Evolutionary conservation across 164 flowering plant species (phyloP).

Genomic region (Chimonanthus praecox): DNA sequence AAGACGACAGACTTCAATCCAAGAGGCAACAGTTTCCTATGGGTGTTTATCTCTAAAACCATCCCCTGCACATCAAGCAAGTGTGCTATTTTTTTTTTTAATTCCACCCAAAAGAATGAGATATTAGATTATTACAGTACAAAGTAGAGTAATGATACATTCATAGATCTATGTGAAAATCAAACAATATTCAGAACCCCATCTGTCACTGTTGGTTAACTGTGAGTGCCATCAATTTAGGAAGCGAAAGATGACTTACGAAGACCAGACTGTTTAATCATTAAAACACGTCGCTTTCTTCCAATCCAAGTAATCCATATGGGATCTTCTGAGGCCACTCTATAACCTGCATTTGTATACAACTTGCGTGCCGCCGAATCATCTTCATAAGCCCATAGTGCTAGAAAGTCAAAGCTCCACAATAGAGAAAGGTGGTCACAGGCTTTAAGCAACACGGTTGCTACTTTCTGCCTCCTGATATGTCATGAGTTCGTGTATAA

Average conservation of each 20-base stretch:
- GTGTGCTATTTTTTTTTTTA: too few species aligned
- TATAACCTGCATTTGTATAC: constrained; percentile 69
- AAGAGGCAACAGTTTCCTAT: too few species aligned
- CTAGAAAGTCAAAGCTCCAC: constrained; percentile 75
- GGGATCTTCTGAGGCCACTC: constrained; percentile 60
- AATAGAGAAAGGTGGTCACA: constrained; percentile 47
- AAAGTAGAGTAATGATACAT: too few species aligned
- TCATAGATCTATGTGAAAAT: too few species aligned
- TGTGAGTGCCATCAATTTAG: too few species aligned
- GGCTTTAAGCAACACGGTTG: constrained; percentile 67
- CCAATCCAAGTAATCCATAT: constrained; percentile 73
- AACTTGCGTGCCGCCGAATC: constrained; percentile 65
- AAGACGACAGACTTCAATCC: too few species aligned
- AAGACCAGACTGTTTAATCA: constrained; percentile 44
- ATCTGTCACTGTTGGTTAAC: too few species aligned
- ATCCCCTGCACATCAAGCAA: too few species aligned
- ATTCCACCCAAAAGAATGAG: too few species aligned
- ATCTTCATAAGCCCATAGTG: constrained; percentile 70
- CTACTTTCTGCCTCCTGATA: constrained; percentile 71
- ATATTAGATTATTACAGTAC: too few species aligned
- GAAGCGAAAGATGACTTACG: constrained; percentile 6
- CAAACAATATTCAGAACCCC: too few species aligned
- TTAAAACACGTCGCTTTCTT: constrained; percentile 61
- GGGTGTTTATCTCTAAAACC: too few species aligned
- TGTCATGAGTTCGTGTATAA: neutral